Evolutionary conservation across 306 rosid genomes (phyloP), one percentile per base, ranked within the genome.

Genomic region (Sindora glabra): DNA sequence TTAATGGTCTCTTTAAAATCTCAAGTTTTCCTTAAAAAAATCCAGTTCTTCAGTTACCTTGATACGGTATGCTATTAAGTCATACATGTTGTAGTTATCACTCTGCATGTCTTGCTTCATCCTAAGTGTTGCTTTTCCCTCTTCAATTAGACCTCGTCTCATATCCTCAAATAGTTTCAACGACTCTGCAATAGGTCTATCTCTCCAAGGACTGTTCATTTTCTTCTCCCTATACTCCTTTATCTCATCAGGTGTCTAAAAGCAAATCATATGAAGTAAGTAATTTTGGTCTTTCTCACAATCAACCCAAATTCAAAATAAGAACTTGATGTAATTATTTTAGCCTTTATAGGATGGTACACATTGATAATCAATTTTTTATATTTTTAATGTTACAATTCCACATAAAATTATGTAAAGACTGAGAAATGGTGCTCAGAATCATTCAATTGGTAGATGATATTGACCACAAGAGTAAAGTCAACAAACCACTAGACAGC

Each of bases 61-160:
- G 49, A 92, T 84, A 32, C 97, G 85, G 65, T 94, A 94, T 3
- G 99, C 99, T 74, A 94, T 94, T 53, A 94, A 97, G 75, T 94
- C 99, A 46, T 89, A 89, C 97, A 94, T 94, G 64, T 94, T 94
- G 81, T 68, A 84, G 51, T 94, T 89, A 34, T 94, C 99, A 56
- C 94, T 94, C 84, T 94, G 97, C 99, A 94, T 94, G 77, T 94
- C 99, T 77, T 94, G 99, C 83, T 84, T 94, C 99, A 94, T 94
- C 74, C 99, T 70, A 13, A 94, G 88, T 39, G 99, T 94, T 36
- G 99, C 97, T 72, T 84, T 94, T 51, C 99, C 99, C 78, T 94
- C 99, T 73, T 86, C 94, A 49, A 86, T 73, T 24, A 71, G 65
- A 30, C 97, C 99, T 8, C 76, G 59, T 71, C 77, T 89, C 99